Evolutionary conservation across 1,139 yeast species (phyloP), one percentile per base, ranked within the genome.

Genomic region (Zhuliangozyma parablackwelliae): DNA sequence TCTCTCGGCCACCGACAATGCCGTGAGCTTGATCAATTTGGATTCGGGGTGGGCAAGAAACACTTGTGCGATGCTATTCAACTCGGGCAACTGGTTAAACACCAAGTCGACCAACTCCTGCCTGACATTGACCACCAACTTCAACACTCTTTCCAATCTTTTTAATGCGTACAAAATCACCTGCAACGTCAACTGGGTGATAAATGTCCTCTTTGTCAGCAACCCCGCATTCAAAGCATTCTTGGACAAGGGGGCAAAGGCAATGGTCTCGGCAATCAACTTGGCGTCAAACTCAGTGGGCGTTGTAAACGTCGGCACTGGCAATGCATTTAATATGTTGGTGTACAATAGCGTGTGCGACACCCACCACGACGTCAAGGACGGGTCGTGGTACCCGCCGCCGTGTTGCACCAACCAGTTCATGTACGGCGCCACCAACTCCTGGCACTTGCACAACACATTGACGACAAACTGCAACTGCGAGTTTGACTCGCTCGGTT

Each of bases 281-380:
- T 42, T 45, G 26, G 39, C 46, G 44, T 53, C 58, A 29, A 49
- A 45, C 24, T 39, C 36, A 6, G 33, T 32, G 27, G 39, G 32
- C 26, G 31, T 7, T 20, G 21, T 37, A 33, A 31, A 36, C 54
- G 7, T 49, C 2, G 85, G 86, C 10, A 79, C 51, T 1, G 80
- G 75, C 2, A 83, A 51, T 31, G 69, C 69, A 21, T 21, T 21
- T 11, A 85, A 68, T 9, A 85, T 66, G 40, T 78, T 74, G 1
- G 81, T 71, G 36, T 83, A 63, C 7, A 88, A 59, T 23, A 82
- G 63, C 1, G 88, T 75, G 57, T 78, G 82, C 8, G 92, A 83
- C 27, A 89, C 67, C 90, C 95, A 90, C 65, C 85, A 87, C 6
- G 90, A 80, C 1, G 94, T 69, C 41, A 82, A 63, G 33, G 79